These are phyloP conservation scores for Lodderomyces beijingensis DNA, from an alignment of 1,139 yeast species.

Conservation along the genomic window DNA sequence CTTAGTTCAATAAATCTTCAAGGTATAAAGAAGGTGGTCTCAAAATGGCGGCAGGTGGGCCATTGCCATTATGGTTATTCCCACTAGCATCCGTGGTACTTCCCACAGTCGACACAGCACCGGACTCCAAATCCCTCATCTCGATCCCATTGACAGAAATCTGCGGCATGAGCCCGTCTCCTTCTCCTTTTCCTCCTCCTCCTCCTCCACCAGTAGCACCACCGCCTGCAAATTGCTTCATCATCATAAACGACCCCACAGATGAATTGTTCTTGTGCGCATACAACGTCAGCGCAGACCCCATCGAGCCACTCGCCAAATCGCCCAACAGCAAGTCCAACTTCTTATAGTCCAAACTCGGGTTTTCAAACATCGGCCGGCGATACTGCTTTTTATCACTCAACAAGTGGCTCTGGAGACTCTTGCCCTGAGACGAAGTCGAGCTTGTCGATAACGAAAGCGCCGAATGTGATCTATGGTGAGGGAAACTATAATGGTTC, in stretches of 20 bases:
- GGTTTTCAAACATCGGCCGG: constrained; percentile 37
- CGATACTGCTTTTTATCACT: constrained; percentile 20
- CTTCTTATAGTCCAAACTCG: constrained; percentile 20
- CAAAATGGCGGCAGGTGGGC: no score
- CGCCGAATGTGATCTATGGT: background rate
- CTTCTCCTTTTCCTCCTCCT: no score
- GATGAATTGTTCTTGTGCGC: constrained; percentile 6
- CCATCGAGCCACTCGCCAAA: constrained; percentile 4
- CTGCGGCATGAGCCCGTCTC: no score
- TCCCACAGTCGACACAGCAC: no score
- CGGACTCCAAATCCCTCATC: no score
- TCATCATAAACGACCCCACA: constrained; percentile 6
- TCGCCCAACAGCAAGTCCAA: constrained; percentile 21
- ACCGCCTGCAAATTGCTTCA: background rate
- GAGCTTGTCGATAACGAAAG: background rate
- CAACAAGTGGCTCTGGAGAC: constrained; percentile 9
- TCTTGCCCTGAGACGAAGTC: constrained; percentile 8
- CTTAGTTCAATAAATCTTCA: constrained; percentile 21
- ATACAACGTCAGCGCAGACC: constrained; percentile 2
- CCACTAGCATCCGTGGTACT: no score
- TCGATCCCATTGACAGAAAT: no score
- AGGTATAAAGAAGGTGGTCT: constrained; percentile 32
- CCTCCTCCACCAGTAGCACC: background rate
- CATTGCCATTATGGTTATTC: no score
- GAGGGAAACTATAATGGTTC: constrained; percentile 1